phyloP scores from a whole-genome alignment of 768 basidiomycete genomes.

The Cyclocybe cylindracea region DNA sequence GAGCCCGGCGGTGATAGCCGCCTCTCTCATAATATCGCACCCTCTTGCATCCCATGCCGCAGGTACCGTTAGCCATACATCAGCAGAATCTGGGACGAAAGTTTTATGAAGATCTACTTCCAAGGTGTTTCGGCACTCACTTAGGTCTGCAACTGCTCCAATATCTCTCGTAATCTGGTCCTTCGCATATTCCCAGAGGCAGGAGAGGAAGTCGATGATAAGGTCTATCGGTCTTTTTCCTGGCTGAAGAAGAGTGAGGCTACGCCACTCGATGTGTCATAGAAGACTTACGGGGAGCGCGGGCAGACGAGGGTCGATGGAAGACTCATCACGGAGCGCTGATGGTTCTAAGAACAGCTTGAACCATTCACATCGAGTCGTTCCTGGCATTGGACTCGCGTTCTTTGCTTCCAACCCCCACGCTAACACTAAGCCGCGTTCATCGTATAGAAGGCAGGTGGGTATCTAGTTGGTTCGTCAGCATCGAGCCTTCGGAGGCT shows the following conservation, averaged over 20 bases:
- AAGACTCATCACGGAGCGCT: conserved; percentile 69
- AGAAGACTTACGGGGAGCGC: conserved; percentile 63
- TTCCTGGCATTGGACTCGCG: conserved; percentile 66
- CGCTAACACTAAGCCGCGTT: conserved; percentile 68
- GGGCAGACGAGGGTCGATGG: conserved; percentile 78
- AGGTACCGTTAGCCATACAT: conserved; percentile 85
- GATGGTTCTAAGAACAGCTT: conserved; percentile 86
- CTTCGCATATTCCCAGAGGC: conserved; percentile 86
- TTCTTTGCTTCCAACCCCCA: conserved; percentile 92
- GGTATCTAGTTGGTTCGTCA: conserved; percentile 48
- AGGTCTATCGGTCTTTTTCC: conserved; percentile 78
- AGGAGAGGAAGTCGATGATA: conserved; percentile 81
- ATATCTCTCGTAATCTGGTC: conserved; percentile 87
- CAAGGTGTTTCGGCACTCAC: conserved; percentile 40
- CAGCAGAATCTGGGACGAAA: conserved; percentile 62
- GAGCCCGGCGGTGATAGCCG: conserved; percentile 78
- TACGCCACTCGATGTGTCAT: neutral
- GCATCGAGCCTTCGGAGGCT: neutral
- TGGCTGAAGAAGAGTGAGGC: conserved; percentile 40
- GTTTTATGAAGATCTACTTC: conserved; percentile 7
- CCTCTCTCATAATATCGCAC: conserved; percentile 83
- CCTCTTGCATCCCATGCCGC: conserved; percentile 91
- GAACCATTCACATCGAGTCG: conserved; percentile 64
- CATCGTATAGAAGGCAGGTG: conserved; percentile 83
- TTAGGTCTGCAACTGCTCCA: conserved; percentile 82